phyloP scores from a whole-genome alignment of 352 stramenopile species.

The Phytopythium montanum region DNA sequence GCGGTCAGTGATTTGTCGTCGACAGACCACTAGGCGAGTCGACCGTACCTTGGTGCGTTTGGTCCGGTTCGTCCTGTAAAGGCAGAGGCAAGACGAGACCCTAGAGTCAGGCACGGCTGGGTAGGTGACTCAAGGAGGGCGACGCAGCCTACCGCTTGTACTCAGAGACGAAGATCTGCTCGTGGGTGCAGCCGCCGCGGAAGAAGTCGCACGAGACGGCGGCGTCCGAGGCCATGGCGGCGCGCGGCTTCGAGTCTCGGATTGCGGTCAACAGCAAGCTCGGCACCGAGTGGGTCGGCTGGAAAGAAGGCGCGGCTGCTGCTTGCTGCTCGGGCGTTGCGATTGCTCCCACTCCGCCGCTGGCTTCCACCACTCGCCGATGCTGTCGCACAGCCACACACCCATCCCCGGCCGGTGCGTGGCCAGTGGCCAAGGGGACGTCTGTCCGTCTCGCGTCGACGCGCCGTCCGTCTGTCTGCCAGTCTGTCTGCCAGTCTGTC shows the following conservation, averaged over 20 bases:
- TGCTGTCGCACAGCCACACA: conserved; percentile 4
- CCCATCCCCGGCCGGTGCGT: background rate
- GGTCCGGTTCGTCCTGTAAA: conserved; percentile 39
- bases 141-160: conserved; percentile 50
- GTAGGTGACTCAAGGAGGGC: background rate
- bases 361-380: background rate
- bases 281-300: too few species aligned
- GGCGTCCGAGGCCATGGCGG: conserved; percentile 12
- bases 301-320: background rate
- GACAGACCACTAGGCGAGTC: background rate
- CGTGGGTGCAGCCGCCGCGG: conserved; percentile 30
- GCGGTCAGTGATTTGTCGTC: background rate
- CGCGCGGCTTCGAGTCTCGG: background rate
- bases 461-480: background rate
- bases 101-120: background rate
- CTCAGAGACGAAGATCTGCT: conserved; percentile 39
- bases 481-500: background rate
- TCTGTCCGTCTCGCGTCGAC: background rate
- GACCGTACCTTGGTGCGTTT: conserved; percentile 36
- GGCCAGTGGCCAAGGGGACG: background rate
- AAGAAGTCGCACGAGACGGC: conserved; percentile 41
- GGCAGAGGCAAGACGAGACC: background rate
- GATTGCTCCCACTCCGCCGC: background rate
- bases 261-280: too few species aligned
- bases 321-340: background rate